Evolutionary conservation across 1,139 yeast species (phyloP).

Genomic region (Scheffersomyces illinoinensis): DNA sequence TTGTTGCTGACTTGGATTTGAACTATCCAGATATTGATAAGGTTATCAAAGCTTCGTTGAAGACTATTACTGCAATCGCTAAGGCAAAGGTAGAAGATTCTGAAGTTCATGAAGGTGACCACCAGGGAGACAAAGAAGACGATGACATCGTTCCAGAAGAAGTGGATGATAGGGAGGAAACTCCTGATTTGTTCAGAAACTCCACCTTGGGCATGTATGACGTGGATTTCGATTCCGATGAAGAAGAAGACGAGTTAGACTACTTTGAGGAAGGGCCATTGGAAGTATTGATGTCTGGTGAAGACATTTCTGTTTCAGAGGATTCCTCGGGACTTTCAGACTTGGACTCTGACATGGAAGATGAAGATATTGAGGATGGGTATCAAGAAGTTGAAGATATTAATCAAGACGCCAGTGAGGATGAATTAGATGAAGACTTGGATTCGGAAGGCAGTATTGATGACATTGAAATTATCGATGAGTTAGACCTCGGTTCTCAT

Average conservation of each 20-base stretch:
- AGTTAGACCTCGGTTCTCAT: slow-evolving; percentile 12
- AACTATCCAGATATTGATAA: slow-evolving; percentile 67
- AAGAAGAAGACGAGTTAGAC: slow-evolving; percentile 28
- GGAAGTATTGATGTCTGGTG: slow-evolving; percentile 39
- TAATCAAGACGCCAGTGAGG: slow-evolving; percentile 23
- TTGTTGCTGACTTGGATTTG: slow-evolving; percentile 66
- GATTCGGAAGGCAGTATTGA: slow-evolving; percentile 13
- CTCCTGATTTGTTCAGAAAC: slow-evolving; percentile 81
- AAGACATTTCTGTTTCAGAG: slow-evolving; percentile 26
- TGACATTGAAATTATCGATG: slow-evolving; percentile 9
- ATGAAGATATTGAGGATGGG: slow-evolving; percentile 10
- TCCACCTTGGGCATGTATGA: slow-evolving; percentile 96
- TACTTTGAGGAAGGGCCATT: slow-evolving; percentile 30
- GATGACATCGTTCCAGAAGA: slow-evolving; percentile 55
- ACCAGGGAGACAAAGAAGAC: slow-evolving; percentile 47
- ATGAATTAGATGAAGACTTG: slow-evolving; percentile 14
- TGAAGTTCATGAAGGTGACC: slow-evolving; percentile 54
- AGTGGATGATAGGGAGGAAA: slow-evolving; percentile 71
- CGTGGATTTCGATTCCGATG: slow-evolving; percentile 72
- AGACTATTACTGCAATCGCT: slow-evolving; percentile 64
- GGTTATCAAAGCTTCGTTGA: slow-evolving; percentile 57
- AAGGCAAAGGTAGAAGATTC: slow-evolving; percentile 60
- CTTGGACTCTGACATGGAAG: slow-evolving; percentile 19
- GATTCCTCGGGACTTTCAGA: slow-evolving; percentile 28
- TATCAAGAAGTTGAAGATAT: slow-evolving; percentile 27